phyloP scores from a whole-genome alignment of 164 flowering plant species.

The Tetrastigma voinierianum region DNA sequence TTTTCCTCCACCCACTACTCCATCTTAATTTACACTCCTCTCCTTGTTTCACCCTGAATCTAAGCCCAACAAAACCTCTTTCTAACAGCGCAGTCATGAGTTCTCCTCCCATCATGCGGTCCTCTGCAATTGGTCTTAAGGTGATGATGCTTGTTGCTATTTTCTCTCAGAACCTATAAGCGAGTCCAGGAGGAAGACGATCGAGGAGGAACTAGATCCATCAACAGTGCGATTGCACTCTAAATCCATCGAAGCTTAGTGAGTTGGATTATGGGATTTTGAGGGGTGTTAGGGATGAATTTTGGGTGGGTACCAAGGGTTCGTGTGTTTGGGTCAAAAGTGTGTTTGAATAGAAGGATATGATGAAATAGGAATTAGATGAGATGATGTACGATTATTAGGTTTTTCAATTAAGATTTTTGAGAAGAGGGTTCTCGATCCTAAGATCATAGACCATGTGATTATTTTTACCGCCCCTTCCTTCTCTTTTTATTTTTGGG shows the following conservation, averaged over 20 bases:
- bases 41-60: constrained; percentile 37
- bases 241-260: constrained; percentile 21
- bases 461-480: too few species aligned
- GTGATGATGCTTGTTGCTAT: constrained; percentile 35
- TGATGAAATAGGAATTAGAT: constrained; percentile 45
- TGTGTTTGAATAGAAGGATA: constrained; percentile 42
- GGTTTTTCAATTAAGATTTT: too few species aligned
- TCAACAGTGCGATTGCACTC: constrained; percentile 26
- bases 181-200: constrained; percentile 69
- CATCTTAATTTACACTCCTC: constrained; percentile 35
- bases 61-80: constrained; percentile 50
- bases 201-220: constrained; percentile 54
- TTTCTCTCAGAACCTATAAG: constrained; percentile 58
- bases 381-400: too few species aligned
- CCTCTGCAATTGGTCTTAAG: constrained; percentile 59
- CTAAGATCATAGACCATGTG: too few species aligned
- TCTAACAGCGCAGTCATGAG: constrained; percentile 45
- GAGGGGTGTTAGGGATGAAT: constrained; percentile 33
- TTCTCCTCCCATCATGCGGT: constrained; percentile 50
- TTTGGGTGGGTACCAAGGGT: constrained; percentile 26
- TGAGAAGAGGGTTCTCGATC: too few species aligned
- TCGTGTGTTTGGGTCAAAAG: constrained; percentile 37
- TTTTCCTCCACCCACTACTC: constrained; percentile 28
- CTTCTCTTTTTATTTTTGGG: too few species aligned
- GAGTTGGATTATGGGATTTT: constrained; percentile 27